Conservation (phyloP, 2,329 filamentous ascomycete species). For the Botrytis cinerea region DNA sequence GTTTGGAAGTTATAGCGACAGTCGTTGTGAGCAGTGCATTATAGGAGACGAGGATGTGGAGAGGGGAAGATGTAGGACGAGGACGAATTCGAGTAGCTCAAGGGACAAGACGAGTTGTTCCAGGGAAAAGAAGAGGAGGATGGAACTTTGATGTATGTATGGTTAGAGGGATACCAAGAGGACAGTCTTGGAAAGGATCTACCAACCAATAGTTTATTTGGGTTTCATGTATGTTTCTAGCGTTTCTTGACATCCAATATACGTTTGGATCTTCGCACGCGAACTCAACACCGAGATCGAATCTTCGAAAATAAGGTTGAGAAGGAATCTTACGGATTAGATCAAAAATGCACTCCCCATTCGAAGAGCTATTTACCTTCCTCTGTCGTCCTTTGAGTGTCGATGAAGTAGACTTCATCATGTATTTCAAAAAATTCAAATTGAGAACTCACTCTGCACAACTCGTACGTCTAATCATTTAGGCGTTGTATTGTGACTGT, state of each 20-base stretch:
- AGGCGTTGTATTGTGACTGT: neutral
- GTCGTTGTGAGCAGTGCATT: neutral
- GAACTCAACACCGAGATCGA: neutral
- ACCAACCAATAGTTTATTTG: neutral
- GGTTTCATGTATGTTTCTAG: neutral
- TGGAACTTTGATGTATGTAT: slow-evolving; percentile 5
- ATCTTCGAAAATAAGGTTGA: neutral
- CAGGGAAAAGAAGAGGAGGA: slow-evolving; percentile 8
- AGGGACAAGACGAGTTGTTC: slow-evolving; percentile 8
- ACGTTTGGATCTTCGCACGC: neutral
- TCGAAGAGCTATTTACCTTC: neutral
- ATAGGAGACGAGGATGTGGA: neutral
- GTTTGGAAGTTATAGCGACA: neutral
- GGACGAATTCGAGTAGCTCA: slow-evolving; percentile 15
- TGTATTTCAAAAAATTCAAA: neutral
- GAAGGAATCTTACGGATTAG: neutral
- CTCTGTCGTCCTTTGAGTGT: neutral
- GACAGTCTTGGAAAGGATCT: neutral
- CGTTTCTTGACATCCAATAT: neutral
- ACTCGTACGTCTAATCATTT: neutral
- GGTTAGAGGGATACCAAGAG: neutral
- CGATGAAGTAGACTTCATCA: neutral
- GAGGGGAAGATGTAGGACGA: slow-evolving; percentile 17
- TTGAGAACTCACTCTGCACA: neutral
- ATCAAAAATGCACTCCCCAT: neutral